Evolutionary conservation across 2,329 filamentous ascomycete genomes (phyloP).

Genomic region (Fusarium buxicola): DNA sequence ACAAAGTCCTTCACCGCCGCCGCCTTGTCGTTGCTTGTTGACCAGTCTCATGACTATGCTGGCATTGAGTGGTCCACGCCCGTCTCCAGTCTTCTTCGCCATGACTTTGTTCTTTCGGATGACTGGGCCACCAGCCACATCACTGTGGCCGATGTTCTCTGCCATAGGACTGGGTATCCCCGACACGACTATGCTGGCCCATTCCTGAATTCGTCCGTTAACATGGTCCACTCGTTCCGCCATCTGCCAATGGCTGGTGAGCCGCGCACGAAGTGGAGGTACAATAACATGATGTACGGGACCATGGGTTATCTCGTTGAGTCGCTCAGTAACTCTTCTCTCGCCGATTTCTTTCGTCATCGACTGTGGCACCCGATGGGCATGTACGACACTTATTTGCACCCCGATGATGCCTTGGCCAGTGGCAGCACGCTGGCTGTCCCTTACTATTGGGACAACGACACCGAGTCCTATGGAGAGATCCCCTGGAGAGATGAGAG

Average conservation of each 20-base stretch:
- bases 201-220: conserved; percentile 15
- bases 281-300: conserved; percentile 63
- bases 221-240: conserved; percentile 53
- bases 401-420: conserved; percentile 30
- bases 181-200: conserved; percentile 49
- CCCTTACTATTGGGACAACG: conserved; percentile 54
- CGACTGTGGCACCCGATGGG: conserved; percentile 56
- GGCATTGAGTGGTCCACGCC: conserved; percentile 58
- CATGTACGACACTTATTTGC: conserved; percentile 56
- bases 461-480: conserved; percentile 40
- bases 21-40: conserved; percentile 59
- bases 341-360: conserved; percentile 54
- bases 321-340: conserved; percentile 46
- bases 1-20: conserved; percentile 66
- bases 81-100: conserved; percentile 56
- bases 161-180: conserved; percentile 62
- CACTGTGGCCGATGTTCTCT: conserved; percentile 63
- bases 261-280: conserved; percentile 57
- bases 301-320: conserved; percentile 57
- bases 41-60: conserved; percentile 55
- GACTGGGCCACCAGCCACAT: conserved; percentile 57
- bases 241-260: conserved; percentile 57
- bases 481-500: conserved; percentile 33
- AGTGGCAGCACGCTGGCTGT: conserved; percentile 48
- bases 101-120: conserved; percentile 61